phyloP scores from a whole-genome alignment of 75 land plant genomes.

The Ceratopteris richardii region DNA sequence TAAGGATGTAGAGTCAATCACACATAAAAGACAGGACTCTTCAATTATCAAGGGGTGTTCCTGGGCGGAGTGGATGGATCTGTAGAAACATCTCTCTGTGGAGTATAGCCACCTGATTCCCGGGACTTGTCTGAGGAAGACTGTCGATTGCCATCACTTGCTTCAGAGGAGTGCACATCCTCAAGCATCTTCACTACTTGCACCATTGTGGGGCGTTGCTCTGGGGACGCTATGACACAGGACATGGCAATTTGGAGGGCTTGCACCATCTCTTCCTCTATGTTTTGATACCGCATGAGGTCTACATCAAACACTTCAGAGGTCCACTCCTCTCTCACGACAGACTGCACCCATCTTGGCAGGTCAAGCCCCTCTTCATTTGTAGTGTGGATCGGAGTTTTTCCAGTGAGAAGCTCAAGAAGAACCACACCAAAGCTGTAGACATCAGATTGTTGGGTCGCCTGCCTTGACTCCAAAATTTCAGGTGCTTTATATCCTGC shows the following conservation, averaged over 20 bases:
- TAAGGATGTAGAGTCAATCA: too few relatives aligned
- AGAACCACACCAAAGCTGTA: conserved; percentile 79
- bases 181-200: conserved; percentile 44
- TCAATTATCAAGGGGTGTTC: too few relatives aligned
- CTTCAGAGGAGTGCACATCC: too few relatives aligned
- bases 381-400: conserved; percentile 53
- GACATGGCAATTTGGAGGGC: conserved; percentile 51
- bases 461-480: conserved; percentile 51
- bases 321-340: conserved; percentile 69
- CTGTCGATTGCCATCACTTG: too few relatives aligned
- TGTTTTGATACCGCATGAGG: conserved; percentile 55
- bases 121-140: too few relatives aligned
- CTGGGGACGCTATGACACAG: conserved; percentile 48
- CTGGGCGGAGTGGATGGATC: too few relatives aligned
- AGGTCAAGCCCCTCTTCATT: conserved; percentile 71
- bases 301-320: conserved; percentile 78
- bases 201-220: conserved; percentile 48
- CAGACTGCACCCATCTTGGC: conserved; percentile 80
- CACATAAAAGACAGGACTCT: too few relatives aligned
- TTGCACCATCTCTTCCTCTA: conserved; percentile 73
- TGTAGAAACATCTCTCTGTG: too few relatives aligned
- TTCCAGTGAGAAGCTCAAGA: conserved; percentile 73
- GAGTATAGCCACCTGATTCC: too few relatives aligned
- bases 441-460: conserved; percentile 78
- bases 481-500: conserved; percentile 83